phyloP scores from a whole-genome alignment of 2,329 filamentous ascomycete genomes.

The Metarhizium robertsii region DNA sequence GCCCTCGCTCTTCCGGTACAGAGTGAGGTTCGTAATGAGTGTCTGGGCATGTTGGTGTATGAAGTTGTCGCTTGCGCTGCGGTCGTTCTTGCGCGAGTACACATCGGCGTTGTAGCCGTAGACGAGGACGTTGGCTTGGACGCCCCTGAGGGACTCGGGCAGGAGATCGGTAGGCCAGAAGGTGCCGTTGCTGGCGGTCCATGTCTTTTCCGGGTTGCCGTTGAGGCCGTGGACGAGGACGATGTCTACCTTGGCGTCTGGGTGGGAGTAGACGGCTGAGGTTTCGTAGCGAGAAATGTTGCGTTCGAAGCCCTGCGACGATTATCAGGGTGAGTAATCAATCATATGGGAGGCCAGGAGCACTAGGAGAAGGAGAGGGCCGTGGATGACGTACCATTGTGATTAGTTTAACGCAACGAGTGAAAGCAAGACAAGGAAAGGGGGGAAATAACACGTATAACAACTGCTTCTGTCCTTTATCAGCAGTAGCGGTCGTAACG shows the following conservation, averaged over 20 bases:
- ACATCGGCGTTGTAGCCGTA: conserved; percentile 69
- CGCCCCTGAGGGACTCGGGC: conserved; percentile 45
- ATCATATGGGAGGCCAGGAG: not conserved
- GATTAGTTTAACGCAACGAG: not conserved
- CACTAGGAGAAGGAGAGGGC: not conserved
- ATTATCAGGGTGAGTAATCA: not conserved
- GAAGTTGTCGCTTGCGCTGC: conserved; percentile 54
- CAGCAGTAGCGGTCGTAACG: no score
- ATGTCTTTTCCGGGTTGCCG: conserved; percentile 55
- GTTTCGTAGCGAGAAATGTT: conserved; percentile 41
- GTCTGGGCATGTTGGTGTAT: conserved; percentile 65
- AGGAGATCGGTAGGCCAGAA: conserved; percentile 66
- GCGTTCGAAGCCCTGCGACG: conserved; percentile 28
- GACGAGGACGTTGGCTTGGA: conserved; percentile 55
- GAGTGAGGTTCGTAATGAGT: conserved; percentile 51
- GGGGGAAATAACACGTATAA: no score
- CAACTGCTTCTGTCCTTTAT: not conserved
- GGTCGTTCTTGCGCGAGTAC: conserved; percentile 36
- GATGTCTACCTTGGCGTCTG: conserved; percentile 52
- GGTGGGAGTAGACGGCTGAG: conserved; percentile 49
- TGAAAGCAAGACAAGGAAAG: not conserved
- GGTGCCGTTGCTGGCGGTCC: conserved; percentile 45
- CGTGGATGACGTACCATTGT: not conserved
- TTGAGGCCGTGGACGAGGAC: conserved; percentile 65
- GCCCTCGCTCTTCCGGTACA: conserved; percentile 50